A percentile compares a stretch with the other conserved stretches of the same genome.
phyloP scores from a whole-genome alignment of 1,284 basidiomycete genomes.

The Ustilago lituana region DNA sequence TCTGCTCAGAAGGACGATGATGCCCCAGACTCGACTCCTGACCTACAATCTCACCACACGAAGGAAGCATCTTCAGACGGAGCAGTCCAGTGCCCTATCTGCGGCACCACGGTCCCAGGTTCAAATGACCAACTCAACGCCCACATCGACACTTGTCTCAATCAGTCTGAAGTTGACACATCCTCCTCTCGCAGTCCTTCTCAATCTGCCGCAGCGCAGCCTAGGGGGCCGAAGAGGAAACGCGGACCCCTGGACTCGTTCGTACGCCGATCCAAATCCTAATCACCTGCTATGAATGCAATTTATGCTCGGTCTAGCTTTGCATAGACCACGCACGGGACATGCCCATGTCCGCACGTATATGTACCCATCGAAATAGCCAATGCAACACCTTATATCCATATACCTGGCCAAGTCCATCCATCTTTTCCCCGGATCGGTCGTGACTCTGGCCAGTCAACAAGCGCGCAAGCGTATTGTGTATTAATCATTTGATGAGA shows the following conservation, averaged over 20 bases:
- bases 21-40: not conserved
- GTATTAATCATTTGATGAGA: no score
- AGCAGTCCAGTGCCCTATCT: slow-evolving; percentile 39
- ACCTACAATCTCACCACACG: not conserved
- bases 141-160: slow-evolving; percentile 51
- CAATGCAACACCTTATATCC: no score
- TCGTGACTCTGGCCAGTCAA: no score
- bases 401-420: no score
- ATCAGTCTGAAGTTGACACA: slow-evolving; percentile 1
- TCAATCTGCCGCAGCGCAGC: not conserved
- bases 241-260: slow-evolving; percentile 44
- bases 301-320: not conserved
- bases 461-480: no score
- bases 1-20: no score
- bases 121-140: slow-evolving; percentile 46
- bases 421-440: no score
- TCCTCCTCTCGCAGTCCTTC: not conserved
- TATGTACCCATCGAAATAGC: no score
- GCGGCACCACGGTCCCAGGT: slow-evolving; percentile 18
- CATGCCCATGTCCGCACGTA: no score
- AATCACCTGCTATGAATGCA: not conserved
- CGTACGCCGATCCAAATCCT: slow-evolving; percentile 15
- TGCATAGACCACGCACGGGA: not conserved
- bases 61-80: not conserved
- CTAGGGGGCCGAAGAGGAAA: slow-evolving; percentile 10